Percentiles rank a stretch among this genome's conserved stretches.
These are phyloP conservation scores for Mortierella sp. DNA, from an alignment of 371 early-diverging fungal genomes.

Conservation along the genomic window DNA sequence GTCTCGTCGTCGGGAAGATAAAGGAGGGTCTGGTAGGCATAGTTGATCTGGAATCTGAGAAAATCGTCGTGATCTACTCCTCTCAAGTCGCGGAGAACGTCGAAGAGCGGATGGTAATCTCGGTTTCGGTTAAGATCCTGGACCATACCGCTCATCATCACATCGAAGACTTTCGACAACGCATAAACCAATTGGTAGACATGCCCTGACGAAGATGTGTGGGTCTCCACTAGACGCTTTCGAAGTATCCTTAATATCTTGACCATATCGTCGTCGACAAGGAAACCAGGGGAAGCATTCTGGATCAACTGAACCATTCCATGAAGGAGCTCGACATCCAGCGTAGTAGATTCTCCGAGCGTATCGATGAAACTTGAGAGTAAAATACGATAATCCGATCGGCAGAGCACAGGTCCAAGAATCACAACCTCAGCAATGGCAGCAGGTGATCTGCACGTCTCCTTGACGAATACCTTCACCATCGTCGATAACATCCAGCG, in stretches of 20 bases:
- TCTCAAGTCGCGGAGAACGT: background rate
- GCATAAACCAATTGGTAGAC: background rate
- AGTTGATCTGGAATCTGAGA: slow-evolving; percentile 4
- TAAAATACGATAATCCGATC: background rate
- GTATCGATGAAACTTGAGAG: background rate
- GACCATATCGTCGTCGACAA: background rate
- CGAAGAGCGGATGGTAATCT: background rate
- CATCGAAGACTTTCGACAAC: slow-evolving; percentile 3
- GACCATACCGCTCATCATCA: background rate
- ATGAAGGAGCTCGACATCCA: background rate
- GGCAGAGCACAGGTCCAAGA: background rate
- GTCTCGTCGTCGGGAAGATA: slow-evolving; percentile 15
- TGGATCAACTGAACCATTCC: slow-evolving; percentile 4
- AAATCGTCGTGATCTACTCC: background rate
- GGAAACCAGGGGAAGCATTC: background rate
- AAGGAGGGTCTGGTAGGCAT: slow-evolving; percentile 16
- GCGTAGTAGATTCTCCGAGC: background rate
- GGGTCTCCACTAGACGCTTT: background rate
- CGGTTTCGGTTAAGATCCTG: slow-evolving; percentile 6
- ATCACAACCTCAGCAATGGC: background rate
- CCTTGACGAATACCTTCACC: background rate
- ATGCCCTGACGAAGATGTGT: background rate
- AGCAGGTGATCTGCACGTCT: background rate
- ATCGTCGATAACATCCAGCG: background rate
- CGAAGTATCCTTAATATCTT: background rate